Evolutionary conservation across 140 eudicot species (phyloP), one percentile per base, ranked within the genome.

Genomic region (Ambrosia hybrid): DNA sequence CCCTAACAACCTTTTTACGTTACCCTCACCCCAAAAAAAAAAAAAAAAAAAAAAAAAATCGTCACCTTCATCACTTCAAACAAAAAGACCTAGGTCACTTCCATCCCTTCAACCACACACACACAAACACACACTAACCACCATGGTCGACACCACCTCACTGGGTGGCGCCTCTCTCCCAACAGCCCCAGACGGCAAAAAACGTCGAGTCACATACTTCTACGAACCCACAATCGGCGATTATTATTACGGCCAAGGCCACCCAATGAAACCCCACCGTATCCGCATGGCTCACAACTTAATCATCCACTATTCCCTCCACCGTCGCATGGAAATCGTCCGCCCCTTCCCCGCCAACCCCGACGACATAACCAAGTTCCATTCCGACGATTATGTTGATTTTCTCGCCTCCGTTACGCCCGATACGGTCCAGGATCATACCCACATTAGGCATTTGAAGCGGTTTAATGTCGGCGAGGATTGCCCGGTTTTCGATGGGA

Each of bases 261-360:
- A 92, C 83, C 98, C 95, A 0, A 92, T 92, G 98, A 92, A 92
- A 56, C 98, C 98, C 48, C 96, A 92, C 81, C 88, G 96, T 0
- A 92, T 92, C 72, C 95, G 96, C n/a, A 89, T 92, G 95, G 91
- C 98, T 15, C 98, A 92, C 88, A 85, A 83, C 74, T 91, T 92
- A 56, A 82, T 92, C 68, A 81, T 92, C 4, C 88, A 89, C 72
- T 92, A 92, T 83, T 55, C 79, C 13, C 96, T 92, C 67, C 90
- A 92, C 88, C 96, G 95, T 3, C 83, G 81, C 2, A 84, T 92
- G 96, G 96, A 87, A 58, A 87, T 92, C 76, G 79, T 64, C 77
- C 88, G 90, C 6, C 98, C 98, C 0, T 92, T 83, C 46, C 92
- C 90, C 58, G 98, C 96, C 17, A 85, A 52, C 0, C 77, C 87